These are phyloP conservation scores for Fusarium cicatricum DNA, from an alignment of 2,329 filamentous ascomycete species.

Conservation along the genomic window DNA sequence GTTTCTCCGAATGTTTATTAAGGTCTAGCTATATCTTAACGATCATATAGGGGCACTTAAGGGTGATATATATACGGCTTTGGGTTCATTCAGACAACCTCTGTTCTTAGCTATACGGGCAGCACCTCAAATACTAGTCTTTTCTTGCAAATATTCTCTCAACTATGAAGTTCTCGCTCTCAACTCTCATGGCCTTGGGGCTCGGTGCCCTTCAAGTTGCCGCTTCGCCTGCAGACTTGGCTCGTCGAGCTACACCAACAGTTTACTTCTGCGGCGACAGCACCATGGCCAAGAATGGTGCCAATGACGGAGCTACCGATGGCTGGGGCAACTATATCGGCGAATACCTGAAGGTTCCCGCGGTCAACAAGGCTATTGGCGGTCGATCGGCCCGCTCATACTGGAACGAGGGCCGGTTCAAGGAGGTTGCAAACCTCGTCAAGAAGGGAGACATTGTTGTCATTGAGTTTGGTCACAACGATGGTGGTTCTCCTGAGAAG, in stretches of 20 bases:
- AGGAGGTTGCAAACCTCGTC: conserved; percentile 61
- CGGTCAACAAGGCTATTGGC: conserved; percentile 71
- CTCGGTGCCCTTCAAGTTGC: conserved; percentile 27
- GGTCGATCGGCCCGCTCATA: conserved; percentile 73
- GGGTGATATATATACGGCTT: conserved; percentile 18
- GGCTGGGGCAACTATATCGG: conserved; percentile 71
- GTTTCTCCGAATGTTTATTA: conserved; percentile 2
- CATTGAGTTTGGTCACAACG: conserved; percentile 79
- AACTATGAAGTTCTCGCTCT: conserved; percentile 36
- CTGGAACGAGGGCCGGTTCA: conserved; percentile 71
- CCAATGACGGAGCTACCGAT: conserved; percentile 52
- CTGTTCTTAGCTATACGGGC: neutral
- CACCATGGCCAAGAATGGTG: conserved; percentile 63
- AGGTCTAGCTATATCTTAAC: neutral
- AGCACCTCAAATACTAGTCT: neutral
- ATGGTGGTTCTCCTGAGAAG: conserved; percentile 63
- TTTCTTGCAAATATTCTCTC: neutral
- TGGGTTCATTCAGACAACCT: neutral
- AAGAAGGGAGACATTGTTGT: conserved; percentile 70
- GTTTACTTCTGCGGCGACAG: conserved; percentile 68
- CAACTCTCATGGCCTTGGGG: conserved; percentile 26
- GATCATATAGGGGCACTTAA: neutral
- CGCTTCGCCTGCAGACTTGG: conserved; percentile 1
- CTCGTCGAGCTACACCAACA: conserved; percentile 38
- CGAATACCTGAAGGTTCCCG: conserved; percentile 53